Evolutionary conservation across 1,284 basidiomycete genomes (phyloP).

Genomic region (Cryptococcus depauperatus): DNA sequence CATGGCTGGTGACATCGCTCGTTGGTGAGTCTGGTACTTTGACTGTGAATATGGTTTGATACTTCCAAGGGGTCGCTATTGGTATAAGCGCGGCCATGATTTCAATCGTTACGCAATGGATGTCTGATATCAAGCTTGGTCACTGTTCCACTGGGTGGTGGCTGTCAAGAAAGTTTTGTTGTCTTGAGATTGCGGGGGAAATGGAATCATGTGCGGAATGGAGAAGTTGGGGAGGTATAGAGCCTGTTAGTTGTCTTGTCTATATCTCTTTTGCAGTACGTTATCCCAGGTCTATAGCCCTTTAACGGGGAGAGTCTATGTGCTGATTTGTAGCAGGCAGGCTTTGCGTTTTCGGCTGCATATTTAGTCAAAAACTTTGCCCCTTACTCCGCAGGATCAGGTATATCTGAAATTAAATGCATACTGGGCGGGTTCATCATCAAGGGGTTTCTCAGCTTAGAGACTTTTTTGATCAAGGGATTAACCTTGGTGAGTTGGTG

Average conservation of each 20-base stretch:
- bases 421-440: slow-evolving; percentile 96
- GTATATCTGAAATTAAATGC: slow-evolving; percentile 98
- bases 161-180: slow-evolving; percentile 96
- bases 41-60: not conserved
- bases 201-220: slow-evolving; percentile 81
- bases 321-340: slow-evolving; percentile 48
- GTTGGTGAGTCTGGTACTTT: slow-evolving; percentile 61
- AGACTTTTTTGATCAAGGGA: slow-evolving; percentile 86
- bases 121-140: slow-evolving; percentile 94
- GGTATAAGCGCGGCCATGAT: slow-evolving; percentile 90
- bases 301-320: not conserved
- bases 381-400: slow-evolving; percentile 93
- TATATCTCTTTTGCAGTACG: slow-evolving; percentile 84
- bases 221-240: slow-evolving; percentile 79
- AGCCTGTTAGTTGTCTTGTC: slow-evolving; percentile 67
- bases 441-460: slow-evolving; percentile 83
- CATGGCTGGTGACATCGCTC: slow-evolving; percentile 69
- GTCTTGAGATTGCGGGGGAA: slow-evolving; percentile 66
- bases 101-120: slow-evolving; percentile 94
- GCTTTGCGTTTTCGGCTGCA: slow-evolving; percentile 74
- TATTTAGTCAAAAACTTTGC: slow-evolving; percentile 83
- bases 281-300: slow-evolving; percentile 13
- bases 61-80: slow-evolving; percentile 68
- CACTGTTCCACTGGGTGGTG: slow-evolving; percentile 97
- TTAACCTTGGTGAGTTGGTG: slow-evolving; percentile 64